These are phyloP conservation scores for Polysphondylium violaceum DNA, from an alignment of 78 protist genomes.

Conservation along the genomic window DNA sequence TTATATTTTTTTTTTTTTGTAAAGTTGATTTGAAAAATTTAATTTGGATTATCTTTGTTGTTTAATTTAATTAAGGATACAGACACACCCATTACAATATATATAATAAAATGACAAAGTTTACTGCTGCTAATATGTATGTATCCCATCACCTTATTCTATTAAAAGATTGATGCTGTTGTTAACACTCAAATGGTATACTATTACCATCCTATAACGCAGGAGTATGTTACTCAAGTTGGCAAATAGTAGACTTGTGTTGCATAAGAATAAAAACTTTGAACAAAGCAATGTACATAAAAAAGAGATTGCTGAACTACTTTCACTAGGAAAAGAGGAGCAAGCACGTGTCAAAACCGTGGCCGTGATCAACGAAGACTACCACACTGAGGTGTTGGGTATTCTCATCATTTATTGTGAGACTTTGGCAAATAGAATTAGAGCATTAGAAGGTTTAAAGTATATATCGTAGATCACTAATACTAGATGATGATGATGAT, in stretches of 20 bases:
- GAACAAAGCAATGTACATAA: slow-evolving; percentile 65
- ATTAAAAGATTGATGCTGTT: no score
- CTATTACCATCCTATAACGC: not conserved
- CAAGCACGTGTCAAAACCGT: slow-evolving; percentile 78
- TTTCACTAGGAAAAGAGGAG: slow-evolving; percentile 79
- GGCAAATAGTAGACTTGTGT: slow-evolving; percentile 60
- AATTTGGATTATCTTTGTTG: no score
- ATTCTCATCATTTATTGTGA: slow-evolving; percentile 71
- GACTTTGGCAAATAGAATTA: slow-evolving; percentile 52
- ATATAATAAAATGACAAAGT: slow-evolving; percentile 37
- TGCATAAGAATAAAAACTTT: slow-evolving; percentile 63
- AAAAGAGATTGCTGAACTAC: slow-evolving; percentile 79
- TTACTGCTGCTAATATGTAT: slow-evolving; percentile 65
- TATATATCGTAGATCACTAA: not conserved
- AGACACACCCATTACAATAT: no score
- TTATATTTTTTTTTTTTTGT: no score
- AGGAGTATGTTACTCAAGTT: slow-evolving; percentile 72
- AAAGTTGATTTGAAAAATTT: no score
- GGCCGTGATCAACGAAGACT: slow-evolving; percentile 75
- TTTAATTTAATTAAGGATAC: no score
- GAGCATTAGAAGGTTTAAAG: slow-evolving; percentile 74
- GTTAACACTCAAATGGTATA: not conserved
- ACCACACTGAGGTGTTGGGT: slow-evolving; percentile 73
- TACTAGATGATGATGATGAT: no score
- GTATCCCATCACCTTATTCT: not conserved